These are phyloP conservation scores for Bipolaris sorokiniana DNA, from an alignment of 2,329 filamentous ascomycete species.

Conservation along the genomic window DNA sequence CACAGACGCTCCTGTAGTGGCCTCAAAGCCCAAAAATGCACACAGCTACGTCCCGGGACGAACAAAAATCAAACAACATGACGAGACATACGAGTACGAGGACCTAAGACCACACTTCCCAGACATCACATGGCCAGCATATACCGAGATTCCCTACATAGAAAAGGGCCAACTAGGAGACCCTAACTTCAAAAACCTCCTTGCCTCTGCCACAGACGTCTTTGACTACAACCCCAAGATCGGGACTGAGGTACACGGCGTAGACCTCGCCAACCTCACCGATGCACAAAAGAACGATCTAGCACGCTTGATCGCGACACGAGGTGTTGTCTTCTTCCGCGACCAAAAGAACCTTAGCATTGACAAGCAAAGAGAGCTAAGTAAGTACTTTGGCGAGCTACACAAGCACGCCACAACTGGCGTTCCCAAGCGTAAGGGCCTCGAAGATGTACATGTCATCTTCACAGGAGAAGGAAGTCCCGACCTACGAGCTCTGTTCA, in stretches of 20 bases:
- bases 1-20: conserved; percentile 18
- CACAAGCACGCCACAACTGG: conserved; percentile 64
- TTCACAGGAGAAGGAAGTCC: conserved; percentile 60
- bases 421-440: conserved; percentile 55
- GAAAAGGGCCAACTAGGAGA: conserved; percentile 64
- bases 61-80: conserved; percentile 53
- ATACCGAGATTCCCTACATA: conserved; percentile 57
- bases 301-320: conserved; percentile 59
- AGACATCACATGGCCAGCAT: conserved; percentile 58
- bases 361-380: conserved; percentile 60
- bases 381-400: conserved; percentile 59
- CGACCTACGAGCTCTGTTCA: conserved; percentile 62
- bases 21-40: conserved; percentile 28
- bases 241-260: conserved; percentile 60
- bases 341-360: conserved; percentile 61
- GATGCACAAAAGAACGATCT: conserved; percentile 62
- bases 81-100: conserved; percentile 58
- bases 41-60: conserved; percentile 58
- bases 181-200: conserved; percentile 60
- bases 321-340: conserved; percentile 65
- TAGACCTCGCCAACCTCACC: conserved; percentile 58
- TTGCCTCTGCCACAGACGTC: conserved; percentile 59
- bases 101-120: conserved; percentile 61
- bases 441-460: conserved; percentile 64
- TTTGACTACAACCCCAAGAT: conserved; percentile 65